Percentiles rank a stretch among this genome's conserved stretches.
These are phyloP conservation scores for Entonaema liquescens DNA, from an alignment of 495 filamentous ascomycete species.

Conservation along the genomic window DNA sequence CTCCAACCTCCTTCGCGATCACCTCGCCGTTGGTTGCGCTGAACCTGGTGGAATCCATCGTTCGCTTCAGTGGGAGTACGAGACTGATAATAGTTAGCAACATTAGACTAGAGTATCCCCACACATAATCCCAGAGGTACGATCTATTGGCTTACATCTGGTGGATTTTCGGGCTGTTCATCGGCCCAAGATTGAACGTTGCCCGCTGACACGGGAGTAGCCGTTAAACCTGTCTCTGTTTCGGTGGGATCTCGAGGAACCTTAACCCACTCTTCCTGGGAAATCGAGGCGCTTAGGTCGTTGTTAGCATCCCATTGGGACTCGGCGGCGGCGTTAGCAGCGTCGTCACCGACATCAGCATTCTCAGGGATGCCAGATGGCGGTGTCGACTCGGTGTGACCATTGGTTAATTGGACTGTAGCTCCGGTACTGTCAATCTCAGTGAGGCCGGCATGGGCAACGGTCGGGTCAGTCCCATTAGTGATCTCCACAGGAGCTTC, in stretches of 20 bases:
- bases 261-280: slow-evolving; percentile 75
- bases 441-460: slow-evolving; percentile 78
- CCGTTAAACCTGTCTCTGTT: slow-evolving; percentile 72
- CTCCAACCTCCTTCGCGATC: slow-evolving; percentile 60
- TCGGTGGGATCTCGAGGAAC: slow-evolving; percentile 76
- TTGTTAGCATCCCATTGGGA: slow-evolving; percentile 69
- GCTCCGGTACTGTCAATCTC: slow-evolving; percentile 63
- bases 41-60: slow-evolving; percentile 78
- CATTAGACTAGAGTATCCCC: not conserved
- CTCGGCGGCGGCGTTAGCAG: slow-evolving; percentile 74
- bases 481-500: slow-evolving; percentile 53
- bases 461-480: slow-evolving; percentile 74
- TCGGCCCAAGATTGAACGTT: slow-evolving; percentile 74
- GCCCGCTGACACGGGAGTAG: slow-evolving; percentile 63
- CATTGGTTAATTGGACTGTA: slow-evolving; percentile 56
- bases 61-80: slow-evolving; percentile 48
- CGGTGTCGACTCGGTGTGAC: slow-evolving; percentile 58
- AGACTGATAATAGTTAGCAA: slow-evolving; percentile 37
- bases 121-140: not conserved
- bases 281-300: slow-evolving; percentile 59
- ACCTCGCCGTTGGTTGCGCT: slow-evolving; percentile 62
- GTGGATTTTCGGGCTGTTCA: slow-evolving; percentile 61
- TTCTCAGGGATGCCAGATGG: slow-evolving; percentile 54
- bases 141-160: slow-evolving; percentile 47
- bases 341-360: slow-evolving; percentile 65